Base-by-base conservation (phyloP, 257 asterid genomes). In the Parsonsia alboflavescens region DNA sequence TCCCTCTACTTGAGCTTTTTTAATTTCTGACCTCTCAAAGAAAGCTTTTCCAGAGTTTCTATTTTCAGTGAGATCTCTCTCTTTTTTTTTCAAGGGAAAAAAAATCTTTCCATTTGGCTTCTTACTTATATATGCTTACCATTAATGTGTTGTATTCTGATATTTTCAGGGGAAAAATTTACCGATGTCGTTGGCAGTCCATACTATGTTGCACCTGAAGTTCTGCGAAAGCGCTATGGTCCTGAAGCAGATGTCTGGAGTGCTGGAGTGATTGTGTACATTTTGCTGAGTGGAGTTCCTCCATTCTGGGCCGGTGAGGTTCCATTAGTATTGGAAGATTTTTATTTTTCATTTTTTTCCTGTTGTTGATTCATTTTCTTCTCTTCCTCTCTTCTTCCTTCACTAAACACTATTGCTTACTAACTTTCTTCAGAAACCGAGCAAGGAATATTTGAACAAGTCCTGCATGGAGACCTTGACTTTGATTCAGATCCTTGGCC, bases 201-300 rank as follows among this genome's bases (percentile, higher is more conserved):
- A 65, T 93, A 93, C 68, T 93, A 93, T 71, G 98, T 93, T 76
- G 98, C 98, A 73, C 98, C 98, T 2, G 98, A 93, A 84, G 93
- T 93, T 85, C 96, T 93, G 76, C 79, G 82, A 72, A 93, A 93
- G 75, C 88, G 89, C 65, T 93, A 93, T 78, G 96, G 97, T 78
- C 92, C 93, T 36, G 98, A 91, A 83, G 92, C 98, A 64, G 98
- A 93, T 84, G 96, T 93, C 61, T 91, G 97, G 98, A 93, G 97
- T 82, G 98, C 97, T 59, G 98, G 98, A 75, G 98, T 93, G 26
- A 91, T 93, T 68, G 93, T 93, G 72, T 93, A 93, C 86, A 93
- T 93, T 77, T 85, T 93, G 81, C 88, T 93, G 46, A 91, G 98
- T 76, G 98, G 98, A 73, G 98, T 93, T 77, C 98, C 98, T 85